Conservation (phyloP, 1,139 yeast species). For the Kazachstania sp. region DNA sequence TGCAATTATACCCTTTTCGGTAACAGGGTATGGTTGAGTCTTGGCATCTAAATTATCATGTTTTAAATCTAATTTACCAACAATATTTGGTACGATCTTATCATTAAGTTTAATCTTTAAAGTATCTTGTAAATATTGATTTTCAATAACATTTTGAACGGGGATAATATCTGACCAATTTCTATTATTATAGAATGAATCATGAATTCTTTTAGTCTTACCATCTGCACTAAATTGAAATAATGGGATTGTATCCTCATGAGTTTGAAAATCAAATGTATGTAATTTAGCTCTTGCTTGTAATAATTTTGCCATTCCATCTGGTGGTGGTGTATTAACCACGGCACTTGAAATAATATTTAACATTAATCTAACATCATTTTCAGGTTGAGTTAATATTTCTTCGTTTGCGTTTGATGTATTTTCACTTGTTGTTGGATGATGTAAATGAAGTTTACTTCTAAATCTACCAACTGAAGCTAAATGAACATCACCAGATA, state of each 20-base stretch:
- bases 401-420: conserved; percentile 32
- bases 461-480: conserved; percentile 75
- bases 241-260: conserved; percentile 73
- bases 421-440: conserved; percentile 27
- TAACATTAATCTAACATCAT: conserved; percentile 69
- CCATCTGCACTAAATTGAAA: conserved; percentile 61
- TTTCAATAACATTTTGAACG: conserved; percentile 31
- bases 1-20: conserved; percentile 52
- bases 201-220: conserved; percentile 38
- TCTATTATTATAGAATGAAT: conserved; percentile 64
- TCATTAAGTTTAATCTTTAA: conserved; percentile 26
- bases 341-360: conserved; percentile 86
- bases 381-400: conserved; percentile 45
- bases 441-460: conserved; percentile 46
- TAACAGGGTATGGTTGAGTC: conserved; percentile 40
- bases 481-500: conserved; percentile 90
- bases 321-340: conserved; percentile 87
- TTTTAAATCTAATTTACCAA: conserved; percentile 2
- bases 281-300: conserved; percentile 63
- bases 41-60: conserved; percentile 5
- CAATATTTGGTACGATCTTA: conserved; percentile 29
- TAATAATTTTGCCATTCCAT: conserved; percentile 64
- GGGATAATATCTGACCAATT: conserved; percentile 60
- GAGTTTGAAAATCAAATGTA: conserved; percentile 52
- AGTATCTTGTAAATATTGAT: conserved; percentile 14